These are phyloP conservation scores for Phycomyces blakesleeanus DNA, from an alignment of 192 early-diverging fungal species.

Conservation along the genomic window DNA sequence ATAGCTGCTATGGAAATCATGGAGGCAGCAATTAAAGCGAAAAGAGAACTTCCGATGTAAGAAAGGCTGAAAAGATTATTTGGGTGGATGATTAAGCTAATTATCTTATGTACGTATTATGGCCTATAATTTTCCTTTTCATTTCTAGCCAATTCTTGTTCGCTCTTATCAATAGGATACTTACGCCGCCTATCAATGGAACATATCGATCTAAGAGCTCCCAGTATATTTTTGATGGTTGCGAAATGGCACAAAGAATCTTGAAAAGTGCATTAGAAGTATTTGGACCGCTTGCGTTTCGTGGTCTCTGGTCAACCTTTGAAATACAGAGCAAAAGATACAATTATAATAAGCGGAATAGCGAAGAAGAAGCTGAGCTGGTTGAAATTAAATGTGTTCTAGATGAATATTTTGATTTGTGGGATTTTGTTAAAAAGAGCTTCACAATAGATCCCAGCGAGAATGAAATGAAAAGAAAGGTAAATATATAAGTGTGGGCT, in stretches of 20 bases:
- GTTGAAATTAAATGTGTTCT: background rate
- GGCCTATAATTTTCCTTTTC: background rate
- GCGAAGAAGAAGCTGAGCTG: background rate
- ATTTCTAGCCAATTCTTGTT: background rate
- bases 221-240: background rate
- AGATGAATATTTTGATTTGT: background rate
- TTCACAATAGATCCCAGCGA: background rate
- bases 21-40: background rate
- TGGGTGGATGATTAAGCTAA: background rate
- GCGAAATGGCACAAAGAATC: background rate
- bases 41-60: background rate
- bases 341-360: background rate
- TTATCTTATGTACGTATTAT: background rate
- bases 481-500: background rate
- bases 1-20: background rate
- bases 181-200: background rate
- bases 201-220: background rate
- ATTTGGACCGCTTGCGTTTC: background rate
- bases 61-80: background rate
- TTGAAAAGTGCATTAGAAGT: background rate
- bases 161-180: background rate
- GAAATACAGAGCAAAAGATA: background rate
- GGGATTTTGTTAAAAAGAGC: background rate
- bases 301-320: background rate
- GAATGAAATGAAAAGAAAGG: background rate